phyloP scores from a whole-genome alignment of 176 grass and related monocot species.

The Alopecurus myosuroides region DNA sequence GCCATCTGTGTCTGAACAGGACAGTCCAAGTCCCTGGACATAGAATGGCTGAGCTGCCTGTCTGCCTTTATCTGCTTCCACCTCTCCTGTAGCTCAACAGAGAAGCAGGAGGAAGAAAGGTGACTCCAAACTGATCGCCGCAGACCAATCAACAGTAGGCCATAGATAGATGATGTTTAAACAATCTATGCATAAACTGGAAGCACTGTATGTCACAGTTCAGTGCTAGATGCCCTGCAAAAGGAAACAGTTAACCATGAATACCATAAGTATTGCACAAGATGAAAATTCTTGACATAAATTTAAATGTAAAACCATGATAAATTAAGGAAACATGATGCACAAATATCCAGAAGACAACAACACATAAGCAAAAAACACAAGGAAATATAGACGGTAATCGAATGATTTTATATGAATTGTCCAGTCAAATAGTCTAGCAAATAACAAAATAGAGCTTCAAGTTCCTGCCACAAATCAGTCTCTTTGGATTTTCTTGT shows the following conservation, averaged over 20 bases:
- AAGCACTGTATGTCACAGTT: slow-evolving; percentile 3
- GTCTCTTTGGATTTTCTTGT: neutral
- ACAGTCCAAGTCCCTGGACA: slow-evolving; percentile 79
- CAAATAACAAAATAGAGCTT: neutral
- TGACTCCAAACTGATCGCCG: slow-evolving; percentile 10
- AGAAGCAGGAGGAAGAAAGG: slow-evolving; percentile 28
- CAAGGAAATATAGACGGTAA: neutral
- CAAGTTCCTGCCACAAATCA: neutral
- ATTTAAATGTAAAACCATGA: neutral
- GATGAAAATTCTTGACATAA: neutral
- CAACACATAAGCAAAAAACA: neutral
- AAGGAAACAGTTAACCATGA: neutral
- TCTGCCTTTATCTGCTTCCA: slow-evolving; percentile 36
- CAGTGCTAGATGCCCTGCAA: slow-evolving; percentile 7
- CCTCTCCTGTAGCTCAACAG: slow-evolving; percentile 25
- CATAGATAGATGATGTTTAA: neutral
- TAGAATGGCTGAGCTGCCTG: slow-evolving; percentile 26
- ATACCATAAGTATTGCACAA: slow-evolving; percentile 2
- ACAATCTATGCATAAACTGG: slow-evolving; percentile 19
- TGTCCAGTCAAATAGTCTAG: neutral
- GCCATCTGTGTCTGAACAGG: slow-evolving; percentile 98
- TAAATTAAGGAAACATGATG: neutral
- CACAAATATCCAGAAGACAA: neutral
- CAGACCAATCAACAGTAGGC: neutral
- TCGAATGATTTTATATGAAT: neutral